phyloP scores from a whole-genome alignment of 129 eudicot genomes.

The Deinandra increscens region DNA sequence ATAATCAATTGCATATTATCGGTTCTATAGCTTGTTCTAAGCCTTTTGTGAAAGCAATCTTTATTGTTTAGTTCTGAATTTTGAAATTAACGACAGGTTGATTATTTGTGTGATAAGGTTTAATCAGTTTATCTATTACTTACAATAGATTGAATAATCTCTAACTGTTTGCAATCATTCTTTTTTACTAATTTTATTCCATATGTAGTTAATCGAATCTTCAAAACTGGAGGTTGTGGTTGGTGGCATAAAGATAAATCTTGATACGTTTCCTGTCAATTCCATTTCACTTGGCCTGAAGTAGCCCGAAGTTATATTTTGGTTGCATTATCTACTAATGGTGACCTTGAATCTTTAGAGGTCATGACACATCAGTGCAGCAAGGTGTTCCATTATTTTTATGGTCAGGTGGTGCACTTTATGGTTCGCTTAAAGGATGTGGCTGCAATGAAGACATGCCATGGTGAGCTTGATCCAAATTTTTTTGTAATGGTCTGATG shows the following conservation, averaged over 20 bases:
- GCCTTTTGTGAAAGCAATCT: too few relatives aligned
- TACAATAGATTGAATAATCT: too few relatives aligned
- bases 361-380: conserved; percentile 67
- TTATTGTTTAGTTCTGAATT: too few relatives aligned
- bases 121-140: too few relatives aligned
- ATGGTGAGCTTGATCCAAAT: conserved; percentile 50
- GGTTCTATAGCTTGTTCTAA: too few relatives aligned
- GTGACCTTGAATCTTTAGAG: conserved; percentile 76
- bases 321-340: conserved; percentile 61
- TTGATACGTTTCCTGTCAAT: conserved; percentile 70
- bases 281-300: conserved; percentile 96
- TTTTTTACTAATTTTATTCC: too few relatives aligned
- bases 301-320: conserved; percentile 71
- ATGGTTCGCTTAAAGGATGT: conserved; percentile 85
- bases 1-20: too few relatives aligned
- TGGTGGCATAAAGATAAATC: conserved; percentile 47
- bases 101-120: too few relatives aligned
- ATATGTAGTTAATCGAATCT: too few relatives aligned
- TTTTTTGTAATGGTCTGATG: not conserved
- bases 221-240: conserved; percentile 50
- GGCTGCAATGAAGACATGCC: conserved; percentile 93
- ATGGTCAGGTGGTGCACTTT: conserved; percentile 91
- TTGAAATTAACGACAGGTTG: too few relatives aligned
- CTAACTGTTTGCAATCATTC: too few relatives aligned
- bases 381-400: conserved; percentile 78